A percentile compares a stretch with the other conserved stretches of the same genome.
These are phyloP conservation scores for Hamiltosporidium tvaerminnensis DNA, from an alignment of 371 early-diverging fungal species.

Conservation along the genomic window DNA sequence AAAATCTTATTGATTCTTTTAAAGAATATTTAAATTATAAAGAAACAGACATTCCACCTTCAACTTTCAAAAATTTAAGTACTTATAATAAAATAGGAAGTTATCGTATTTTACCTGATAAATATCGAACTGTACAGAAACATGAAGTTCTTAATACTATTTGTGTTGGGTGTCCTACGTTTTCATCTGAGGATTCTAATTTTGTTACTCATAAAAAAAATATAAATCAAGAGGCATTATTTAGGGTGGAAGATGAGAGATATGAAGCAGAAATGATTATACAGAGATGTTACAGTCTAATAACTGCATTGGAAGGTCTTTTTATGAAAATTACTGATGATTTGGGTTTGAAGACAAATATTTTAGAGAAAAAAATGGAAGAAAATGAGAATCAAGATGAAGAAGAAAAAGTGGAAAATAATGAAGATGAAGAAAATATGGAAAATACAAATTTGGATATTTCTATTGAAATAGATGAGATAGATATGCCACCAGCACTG, in stretches of 20 bases:
- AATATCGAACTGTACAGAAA: constrained; percentile 62
- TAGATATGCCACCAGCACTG: constrained; percentile 43
- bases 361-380: constrained; percentile 6
- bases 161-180: constrained; percentile 79
- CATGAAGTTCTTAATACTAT: constrained; percentile 85
- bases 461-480: constrained; percentile 63
- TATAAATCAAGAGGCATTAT: constrained; percentile 76
- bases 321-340: constrained; percentile 62
- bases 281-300: constrained; percentile 71
- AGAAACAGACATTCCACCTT: constrained; percentile 47
- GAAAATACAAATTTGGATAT: neutral
- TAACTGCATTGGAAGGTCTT: constrained; percentile 70
- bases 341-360: constrained; percentile 9
- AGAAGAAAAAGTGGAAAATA: neutral
- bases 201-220: constrained; percentile 80
- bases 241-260: constrained; percentile 84
- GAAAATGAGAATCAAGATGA: neutral
- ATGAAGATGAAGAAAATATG: neutral
- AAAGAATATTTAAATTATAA: constrained; percentile 77
- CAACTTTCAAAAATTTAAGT: constrained; percentile 12
- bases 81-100: constrained; percentile 36
- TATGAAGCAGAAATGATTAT: constrained; percentile 91
- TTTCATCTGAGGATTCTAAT: constrained; percentile 75
- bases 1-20: constrained; percentile 71
- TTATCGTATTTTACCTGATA: constrained; percentile 31